Percentiles rank a stretch among this genome's conserved stretches.
Conservation (phyloP, 768 basidiomycete genomes). For the Russula vinacea region DNA sequence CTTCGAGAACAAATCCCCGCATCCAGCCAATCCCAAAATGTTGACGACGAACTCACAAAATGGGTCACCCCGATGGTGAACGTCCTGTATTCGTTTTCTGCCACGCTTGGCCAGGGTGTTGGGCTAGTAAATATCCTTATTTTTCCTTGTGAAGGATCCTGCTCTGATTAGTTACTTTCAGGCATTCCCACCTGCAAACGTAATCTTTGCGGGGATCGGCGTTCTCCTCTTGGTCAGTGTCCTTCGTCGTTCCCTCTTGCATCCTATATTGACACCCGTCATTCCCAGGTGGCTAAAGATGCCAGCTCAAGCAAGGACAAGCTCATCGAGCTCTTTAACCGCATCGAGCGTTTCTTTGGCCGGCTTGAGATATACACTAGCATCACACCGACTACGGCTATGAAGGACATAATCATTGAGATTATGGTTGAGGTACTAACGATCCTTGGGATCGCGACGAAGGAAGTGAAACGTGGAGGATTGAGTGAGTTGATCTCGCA, state of each 20-base stretch:
- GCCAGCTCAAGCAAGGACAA: too few species aligned
- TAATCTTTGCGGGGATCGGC: background rate
- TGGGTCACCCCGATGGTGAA: background rate
- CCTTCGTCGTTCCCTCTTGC: background rate
- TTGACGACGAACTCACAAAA: background rate
- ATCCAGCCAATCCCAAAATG: background rate
- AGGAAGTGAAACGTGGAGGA: constrained; percentile 3
- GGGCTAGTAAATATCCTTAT: background rate
- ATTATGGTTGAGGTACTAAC: background rate
- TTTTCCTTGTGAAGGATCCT: background rate
- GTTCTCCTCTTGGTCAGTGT: background rate
- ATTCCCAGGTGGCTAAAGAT: background rate
- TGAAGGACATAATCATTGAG: too few species aligned
- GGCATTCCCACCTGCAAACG: background rate
- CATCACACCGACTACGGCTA: too few species aligned
- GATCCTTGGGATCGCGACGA: background rate
- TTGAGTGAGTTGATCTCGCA: constrained; percentile 5
- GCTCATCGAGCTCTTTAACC: too few species aligned
- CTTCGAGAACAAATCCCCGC: background rate
- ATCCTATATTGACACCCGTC: background rate
- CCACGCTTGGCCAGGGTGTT: background rate
- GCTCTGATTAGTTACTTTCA: background rate
- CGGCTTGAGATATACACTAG: background rate
- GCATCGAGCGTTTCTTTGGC: too few species aligned
- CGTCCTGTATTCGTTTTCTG: background rate